Evolutionary conservation across 1,284 basidiomycete species (phyloP), one percentile per base, ranked within the genome.

Genomic region (Tylopilus sp.): DNA sequence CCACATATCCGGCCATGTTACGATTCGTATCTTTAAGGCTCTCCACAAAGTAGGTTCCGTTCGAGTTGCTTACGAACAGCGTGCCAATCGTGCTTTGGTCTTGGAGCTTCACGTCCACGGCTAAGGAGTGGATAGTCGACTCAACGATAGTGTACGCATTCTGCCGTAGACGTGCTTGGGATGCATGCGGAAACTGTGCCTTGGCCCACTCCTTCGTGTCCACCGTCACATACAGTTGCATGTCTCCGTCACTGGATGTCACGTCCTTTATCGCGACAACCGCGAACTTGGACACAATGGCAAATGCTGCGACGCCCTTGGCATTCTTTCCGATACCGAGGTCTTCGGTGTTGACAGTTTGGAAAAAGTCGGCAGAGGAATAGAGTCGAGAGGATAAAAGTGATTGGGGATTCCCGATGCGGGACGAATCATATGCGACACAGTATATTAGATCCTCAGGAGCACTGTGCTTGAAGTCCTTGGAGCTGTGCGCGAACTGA

Each of bases 81-180:
- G 93, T 96, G 1, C 96, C 96, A 18, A 94, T 83, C 9, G 81
- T 74, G 51, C 79, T 77, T 36, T 74, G 72, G 44, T 91, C 84
- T 46, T 89, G 83, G 4, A 90, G 75, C 46, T 95, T 79, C 43
- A 98, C 94, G 61, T 99, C 97, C 35, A 99, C 91, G 13, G 89
- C 91, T 34, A 99, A 79, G 10, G 92, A 97, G 64, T 97, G 91
- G 0, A 85, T 84, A 2, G 93, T 96, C 13, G 85, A 88, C 67
- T 98, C 94, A 49, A 99, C 89, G 55, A 99, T 86, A 0, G 96
- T 99, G 67, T 99, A 98, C 9, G 90, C 92, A 62, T 93, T 94
- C 69, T 95, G 92, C 7, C 82, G 78, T 4, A 95, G 76, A 36
- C 79, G 77, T 5, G 89, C 86, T 9, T 83, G 85, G 0, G 82